Conservation (phyloP, 2,329 filamentous ascomycete species). For the Thermomyces lanuginosus region DNA sequence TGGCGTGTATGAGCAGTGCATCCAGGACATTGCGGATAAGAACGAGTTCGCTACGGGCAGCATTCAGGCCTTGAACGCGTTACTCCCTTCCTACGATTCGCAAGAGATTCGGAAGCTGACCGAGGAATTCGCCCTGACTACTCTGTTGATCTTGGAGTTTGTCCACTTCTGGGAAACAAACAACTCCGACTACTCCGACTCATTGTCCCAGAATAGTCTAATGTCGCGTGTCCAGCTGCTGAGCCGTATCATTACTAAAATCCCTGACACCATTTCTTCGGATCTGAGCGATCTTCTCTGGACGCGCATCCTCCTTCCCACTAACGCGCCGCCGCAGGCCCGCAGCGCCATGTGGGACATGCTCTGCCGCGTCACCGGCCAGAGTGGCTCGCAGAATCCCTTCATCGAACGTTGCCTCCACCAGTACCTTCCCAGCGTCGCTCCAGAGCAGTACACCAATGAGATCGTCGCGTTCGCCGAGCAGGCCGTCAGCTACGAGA, state of each 20-base stretch:
- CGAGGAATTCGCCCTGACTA: conserved; percentile 44
- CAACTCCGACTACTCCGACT: conserved; percentile 24
- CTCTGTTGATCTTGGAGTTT: conserved; percentile 48
- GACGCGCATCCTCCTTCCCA: conserved; percentile 53
- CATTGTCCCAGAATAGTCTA: conserved; percentile 30
- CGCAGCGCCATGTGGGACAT: conserved; percentile 54
- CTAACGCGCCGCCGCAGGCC: conserved; percentile 43
- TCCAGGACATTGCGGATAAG: conserved; percentile 49
- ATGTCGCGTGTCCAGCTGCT: conserved; percentile 41
- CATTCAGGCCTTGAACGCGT: conserved; percentile 44
- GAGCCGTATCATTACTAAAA: conserved; percentile 42
- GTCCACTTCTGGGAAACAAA: conserved; percentile 37
- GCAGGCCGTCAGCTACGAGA: conserved; percentile 30
- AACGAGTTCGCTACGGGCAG: conserved; percentile 55
- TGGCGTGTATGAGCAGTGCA: conserved; percentile 49
- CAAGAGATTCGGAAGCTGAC: conserved; percentile 43
- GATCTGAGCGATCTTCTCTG: conserved; percentile 52
- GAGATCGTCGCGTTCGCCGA: conserved; percentile 30
- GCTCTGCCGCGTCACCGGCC: conserved; percentile 31
- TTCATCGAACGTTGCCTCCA: conserved; percentile 31
- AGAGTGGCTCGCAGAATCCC: conserved; percentile 16
- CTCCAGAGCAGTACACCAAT: conserved; percentile 21
- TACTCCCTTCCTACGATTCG: conserved; percentile 25
- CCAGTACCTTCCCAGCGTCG: conserved; percentile 24
- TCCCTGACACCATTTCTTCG: conserved; percentile 44